Percentiles rank a stretch among this genome's conserved stretches.
phyloP scores from a whole-genome alignment of 2,329 filamentous ascomycete genomes.

The Aspergillus fructus region DNA sequence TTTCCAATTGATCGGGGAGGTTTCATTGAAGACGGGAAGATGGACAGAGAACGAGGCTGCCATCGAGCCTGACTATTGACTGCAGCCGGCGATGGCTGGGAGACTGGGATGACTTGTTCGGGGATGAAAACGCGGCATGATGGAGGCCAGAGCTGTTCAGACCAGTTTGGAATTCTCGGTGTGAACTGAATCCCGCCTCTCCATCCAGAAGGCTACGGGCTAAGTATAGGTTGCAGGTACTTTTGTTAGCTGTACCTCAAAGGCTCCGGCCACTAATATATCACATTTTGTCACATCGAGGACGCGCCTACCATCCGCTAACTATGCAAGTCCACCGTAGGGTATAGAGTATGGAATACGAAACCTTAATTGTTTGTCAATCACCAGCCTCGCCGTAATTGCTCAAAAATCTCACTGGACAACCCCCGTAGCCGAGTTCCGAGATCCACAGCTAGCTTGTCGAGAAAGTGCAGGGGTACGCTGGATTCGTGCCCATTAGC shows the following conservation, averaged over 20 bases:
- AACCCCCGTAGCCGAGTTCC: not conserved
- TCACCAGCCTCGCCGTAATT: not conserved
- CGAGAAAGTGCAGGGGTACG: not conserved
- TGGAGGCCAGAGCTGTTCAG: no score
- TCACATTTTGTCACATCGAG: no score
- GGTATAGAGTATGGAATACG: not conserved
- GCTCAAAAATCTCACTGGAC: slow-evolving; percentile 2
- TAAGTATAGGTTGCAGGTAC: no score
- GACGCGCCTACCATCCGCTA: not conserved
- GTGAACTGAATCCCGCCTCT: not conserved
- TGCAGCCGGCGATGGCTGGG: not conserved
- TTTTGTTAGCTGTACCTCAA: no score
- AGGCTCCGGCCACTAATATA: no score
- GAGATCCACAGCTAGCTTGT: not conserved
- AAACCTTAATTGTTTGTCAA: not conserved
- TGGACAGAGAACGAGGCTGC: not conserved
- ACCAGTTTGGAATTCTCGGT: no score
- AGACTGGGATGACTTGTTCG: not conserved
- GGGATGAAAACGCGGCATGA: no score
- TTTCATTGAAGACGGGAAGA: not conserved
- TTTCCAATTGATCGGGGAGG: not conserved
- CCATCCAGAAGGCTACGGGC: no score
- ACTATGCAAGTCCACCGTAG: not conserved
- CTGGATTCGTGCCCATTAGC: not conserved
- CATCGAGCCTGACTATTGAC: not conserved